Conservation (phyloP, 2,329 filamentous ascomycete species). For the Arachnomyces sp. region DNA sequence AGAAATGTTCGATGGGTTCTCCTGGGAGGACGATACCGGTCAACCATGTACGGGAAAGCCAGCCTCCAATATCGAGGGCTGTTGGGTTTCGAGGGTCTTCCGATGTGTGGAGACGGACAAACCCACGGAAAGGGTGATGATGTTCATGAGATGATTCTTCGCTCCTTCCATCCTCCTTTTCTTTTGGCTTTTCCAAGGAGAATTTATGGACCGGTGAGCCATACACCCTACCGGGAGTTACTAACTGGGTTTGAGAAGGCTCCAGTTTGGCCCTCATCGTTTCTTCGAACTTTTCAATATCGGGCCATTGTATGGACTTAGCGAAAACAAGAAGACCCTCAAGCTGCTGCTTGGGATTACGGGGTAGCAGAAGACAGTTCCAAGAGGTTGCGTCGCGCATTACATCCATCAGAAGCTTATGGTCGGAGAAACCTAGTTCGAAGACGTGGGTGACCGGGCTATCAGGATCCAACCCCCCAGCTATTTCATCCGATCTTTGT, state of each 20-base stretch:
- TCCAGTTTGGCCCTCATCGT: slow-evolving; percentile 30
- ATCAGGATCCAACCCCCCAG: too few species aligned
- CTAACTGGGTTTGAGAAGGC: slow-evolving; percentile 5
- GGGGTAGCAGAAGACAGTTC: slow-evolving; percentile 30
- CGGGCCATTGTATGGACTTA: slow-evolving; percentile 44
- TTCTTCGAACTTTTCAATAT: slow-evolving; percentile 29
- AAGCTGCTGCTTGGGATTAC: slow-evolving; percentile 36
- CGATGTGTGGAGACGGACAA: slow-evolving; percentile 20
- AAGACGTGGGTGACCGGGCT: neutral
- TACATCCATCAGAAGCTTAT: too few species aligned
- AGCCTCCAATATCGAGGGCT: slow-evolving; percentile 38
- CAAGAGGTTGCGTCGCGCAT: slow-evolving; percentile 13
- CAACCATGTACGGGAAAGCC: slow-evolving; percentile 50
- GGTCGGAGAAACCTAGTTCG: neutral
- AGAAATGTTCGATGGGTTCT: slow-evolving; percentile 45
- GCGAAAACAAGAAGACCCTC: slow-evolving; percentile 46
- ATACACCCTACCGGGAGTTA: slow-evolving; percentile 10
- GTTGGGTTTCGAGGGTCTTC: slow-evolving; percentile 7
- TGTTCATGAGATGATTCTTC: too few species aligned
- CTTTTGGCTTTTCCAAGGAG: too few species aligned
- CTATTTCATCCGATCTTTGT: neutral
- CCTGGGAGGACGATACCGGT: slow-evolving; percentile 50
- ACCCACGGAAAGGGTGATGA: neutral
- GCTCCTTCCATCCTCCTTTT: too few species aligned
- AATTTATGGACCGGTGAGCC: slow-evolving; percentile 8